A percentile compares a stretch with the other conserved stretches of the same genome.
These are phyloP conservation scores for Tillandsia leiboldiana DNA, from an alignment of 176 grass and related monocot species.

Conservation along the genomic window DNA sequence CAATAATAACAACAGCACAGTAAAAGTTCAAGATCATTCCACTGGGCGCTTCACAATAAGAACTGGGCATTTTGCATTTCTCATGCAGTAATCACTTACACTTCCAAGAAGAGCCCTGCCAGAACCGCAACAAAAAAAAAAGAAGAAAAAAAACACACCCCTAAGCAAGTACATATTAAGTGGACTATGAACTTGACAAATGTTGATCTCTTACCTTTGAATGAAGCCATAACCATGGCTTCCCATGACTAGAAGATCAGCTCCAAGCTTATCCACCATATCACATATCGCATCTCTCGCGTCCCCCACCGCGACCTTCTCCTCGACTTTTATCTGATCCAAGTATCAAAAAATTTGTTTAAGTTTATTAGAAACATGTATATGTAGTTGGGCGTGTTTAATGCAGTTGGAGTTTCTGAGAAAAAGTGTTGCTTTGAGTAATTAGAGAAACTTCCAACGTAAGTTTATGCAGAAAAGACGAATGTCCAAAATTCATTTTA, in stretches of 20 bases:
- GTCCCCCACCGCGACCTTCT: constrained; percentile 48
- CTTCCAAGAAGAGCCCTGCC: constrained; percentile 72
- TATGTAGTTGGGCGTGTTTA: too few species aligned
- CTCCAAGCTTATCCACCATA: constrained; percentile 40
- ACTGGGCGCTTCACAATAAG: constrained; percentile 42
- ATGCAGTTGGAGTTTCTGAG: too few species aligned
- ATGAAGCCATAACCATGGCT: constrained; percentile 69
- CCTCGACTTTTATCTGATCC: constrained; percentile 42
- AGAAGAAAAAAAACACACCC: neutral
- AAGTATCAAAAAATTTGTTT: neutral
- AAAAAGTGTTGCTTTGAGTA: too few species aligned
- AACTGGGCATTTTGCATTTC: constrained; percentile 51
- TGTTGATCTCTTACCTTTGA: constrained; percentile 37
- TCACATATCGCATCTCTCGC: constrained; percentile 51
- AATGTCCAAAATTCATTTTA: too few species aligned
- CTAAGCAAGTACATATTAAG: neutral
- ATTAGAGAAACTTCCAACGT: too few species aligned
- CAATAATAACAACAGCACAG: neutral
- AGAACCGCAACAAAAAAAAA: neutral
- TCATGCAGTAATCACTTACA: constrained; percentile 67
- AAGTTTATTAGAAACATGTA: too few species aligned
- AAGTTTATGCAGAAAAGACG: too few species aligned
- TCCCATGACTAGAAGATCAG: constrained; percentile 54
- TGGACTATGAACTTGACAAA: neutral
- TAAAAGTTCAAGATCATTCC: neutral